phyloP scores from a whole-genome alignment of 2,329 filamentous ascomycete genomes.

The Xylariaceae sp. region DNA sequence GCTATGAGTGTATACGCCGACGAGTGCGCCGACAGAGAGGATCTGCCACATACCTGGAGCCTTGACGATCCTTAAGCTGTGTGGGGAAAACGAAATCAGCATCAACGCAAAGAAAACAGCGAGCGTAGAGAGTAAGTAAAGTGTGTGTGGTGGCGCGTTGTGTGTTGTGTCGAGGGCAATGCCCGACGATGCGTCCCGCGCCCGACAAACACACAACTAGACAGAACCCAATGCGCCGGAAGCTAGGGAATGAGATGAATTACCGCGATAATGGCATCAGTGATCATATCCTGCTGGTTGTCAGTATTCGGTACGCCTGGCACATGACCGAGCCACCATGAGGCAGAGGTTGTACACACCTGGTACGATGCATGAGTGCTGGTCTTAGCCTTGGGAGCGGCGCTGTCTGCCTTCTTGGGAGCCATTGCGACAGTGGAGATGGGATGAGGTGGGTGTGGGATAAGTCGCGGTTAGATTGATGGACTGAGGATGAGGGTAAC shows the following conservation, averaged over 20 bases:
- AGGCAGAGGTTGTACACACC: constrained; percentile 38
- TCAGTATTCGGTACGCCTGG: constrained; percentile 32
- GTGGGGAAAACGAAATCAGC: constrained; percentile 37
- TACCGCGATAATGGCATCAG: constrained; percentile 59
- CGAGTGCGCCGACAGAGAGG: neutral
- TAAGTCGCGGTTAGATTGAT: constrained; percentile 15
- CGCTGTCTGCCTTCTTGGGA: constrained; percentile 54
- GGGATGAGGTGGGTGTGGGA: constrained; percentile 17
- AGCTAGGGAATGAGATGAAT: constrained; percentile 34
- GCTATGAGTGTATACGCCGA: neutral
- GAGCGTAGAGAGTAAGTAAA: neutral
- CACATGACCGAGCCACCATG: constrained; percentile 10
- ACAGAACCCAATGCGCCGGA: constrained; percentile 35
- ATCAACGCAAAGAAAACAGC: constrained; percentile 13
- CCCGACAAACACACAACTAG: constrained; percentile 21
- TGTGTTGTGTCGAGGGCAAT: constrained; percentile 1
- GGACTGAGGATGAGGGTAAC: constrained; percentile 23
- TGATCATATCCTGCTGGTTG: constrained; percentile 55
- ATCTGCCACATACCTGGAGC: constrained; percentile 43
- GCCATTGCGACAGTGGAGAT: constrained; percentile 44
- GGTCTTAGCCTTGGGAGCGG: constrained; percentile 46
- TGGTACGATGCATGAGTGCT: constrained; percentile 54
- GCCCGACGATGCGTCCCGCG: constrained; percentile 6
- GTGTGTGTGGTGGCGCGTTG: constrained; percentile 1
- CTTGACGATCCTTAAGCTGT: constrained; percentile 61